Conservation (phyloP, 202 grass and related monocot genomes). For the Cymbopogon flexuosus region DNA sequence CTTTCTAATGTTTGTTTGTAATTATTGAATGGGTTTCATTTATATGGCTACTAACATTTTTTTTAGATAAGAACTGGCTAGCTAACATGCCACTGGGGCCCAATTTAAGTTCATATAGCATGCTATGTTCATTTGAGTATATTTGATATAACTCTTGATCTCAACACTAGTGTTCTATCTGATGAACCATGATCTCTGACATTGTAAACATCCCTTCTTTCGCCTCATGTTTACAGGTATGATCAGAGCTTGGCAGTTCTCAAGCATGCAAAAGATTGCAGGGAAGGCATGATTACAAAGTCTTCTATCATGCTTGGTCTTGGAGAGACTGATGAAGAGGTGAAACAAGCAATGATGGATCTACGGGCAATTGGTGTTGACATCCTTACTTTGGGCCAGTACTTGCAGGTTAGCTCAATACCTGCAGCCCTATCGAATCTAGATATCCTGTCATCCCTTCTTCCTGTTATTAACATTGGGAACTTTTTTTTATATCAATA, state of each 20-base stretch:
- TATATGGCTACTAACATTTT: neutral
- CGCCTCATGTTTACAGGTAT: constrained; percentile 40
- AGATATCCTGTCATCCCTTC: neutral
- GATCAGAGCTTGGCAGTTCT: constrained; percentile 87
- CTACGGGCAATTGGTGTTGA: constrained; percentile 76
- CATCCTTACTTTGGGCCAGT: constrained; percentile 87
- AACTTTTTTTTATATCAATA: constrained; percentile 9
- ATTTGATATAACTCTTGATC: neutral
- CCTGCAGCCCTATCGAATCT: neutral
- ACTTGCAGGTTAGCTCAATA: constrained; percentile 65
- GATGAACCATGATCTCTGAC: constrained; percentile 7
- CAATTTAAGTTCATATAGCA: neutral
- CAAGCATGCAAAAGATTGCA: constrained; percentile 72
- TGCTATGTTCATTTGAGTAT: neutral
- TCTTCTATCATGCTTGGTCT: constrained; percentile 96
- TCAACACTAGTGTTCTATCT: neutral
- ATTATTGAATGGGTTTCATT: neutral
- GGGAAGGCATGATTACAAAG: constrained; percentile 77
- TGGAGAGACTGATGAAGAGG: constrained; percentile 77
- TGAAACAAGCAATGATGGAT: constrained; percentile 74
- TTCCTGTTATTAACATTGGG: neutral
- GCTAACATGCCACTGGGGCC: neutral
- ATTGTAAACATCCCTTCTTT: neutral
- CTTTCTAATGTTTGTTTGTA: neutral
- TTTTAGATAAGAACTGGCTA: neutral